These are phyloP conservation scores for Cardamine occulta DNA, from an alignment of 345 rosid species.

Conservation along the genomic window DNA sequence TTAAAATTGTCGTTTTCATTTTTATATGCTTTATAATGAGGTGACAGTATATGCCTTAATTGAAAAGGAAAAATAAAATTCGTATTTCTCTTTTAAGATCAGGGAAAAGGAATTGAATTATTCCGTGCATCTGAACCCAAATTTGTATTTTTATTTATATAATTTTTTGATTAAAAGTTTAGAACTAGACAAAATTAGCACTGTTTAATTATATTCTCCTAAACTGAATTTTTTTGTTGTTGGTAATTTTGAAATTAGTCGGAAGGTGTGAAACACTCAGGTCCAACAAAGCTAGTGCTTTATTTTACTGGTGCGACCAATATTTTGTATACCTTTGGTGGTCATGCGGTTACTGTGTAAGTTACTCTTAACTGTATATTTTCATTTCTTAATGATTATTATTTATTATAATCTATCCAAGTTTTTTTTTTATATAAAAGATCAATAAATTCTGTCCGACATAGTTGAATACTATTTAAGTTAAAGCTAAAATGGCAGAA, in stretches of 20 bases:
- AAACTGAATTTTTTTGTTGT: neutral
- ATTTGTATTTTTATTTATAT: conserved; percentile 13
- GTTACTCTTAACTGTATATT: conserved; percentile 29
- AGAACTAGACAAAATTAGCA: conserved; percentile 1
- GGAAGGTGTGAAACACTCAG: conserved; percentile 73
- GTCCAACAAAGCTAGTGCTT: conserved; percentile 79
- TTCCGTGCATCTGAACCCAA: conserved; percentile 24
- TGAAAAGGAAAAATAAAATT: neutral
- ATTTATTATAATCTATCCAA: neutral
- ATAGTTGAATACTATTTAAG: conserved; percentile 34
- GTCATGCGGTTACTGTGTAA: conserved; percentile 99
- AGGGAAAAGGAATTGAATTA: conserved; percentile 28
- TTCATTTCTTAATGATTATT: conserved; percentile 19
- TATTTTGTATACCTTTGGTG: conserved; percentile 95
- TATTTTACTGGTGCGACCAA: conserved; percentile 99
- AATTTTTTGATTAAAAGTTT: neutral
- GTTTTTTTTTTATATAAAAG: neutral
- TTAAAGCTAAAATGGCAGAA: conserved; percentile 28
- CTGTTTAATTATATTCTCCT: conserved; percentile 7
- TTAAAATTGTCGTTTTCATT: conserved; percentile 39
- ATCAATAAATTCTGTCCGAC: conserved; percentile 39
- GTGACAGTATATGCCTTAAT: conserved; percentile 41
- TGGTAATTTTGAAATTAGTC: conserved; percentile 41
- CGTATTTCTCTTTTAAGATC: conserved; percentile 32
- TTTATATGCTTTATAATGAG: conserved; percentile 40